These are phyloP conservation scores for Carex kokanica DNA, from an alignment of 176 grass and related monocot genomes.

Conservation along the genomic window DNA sequence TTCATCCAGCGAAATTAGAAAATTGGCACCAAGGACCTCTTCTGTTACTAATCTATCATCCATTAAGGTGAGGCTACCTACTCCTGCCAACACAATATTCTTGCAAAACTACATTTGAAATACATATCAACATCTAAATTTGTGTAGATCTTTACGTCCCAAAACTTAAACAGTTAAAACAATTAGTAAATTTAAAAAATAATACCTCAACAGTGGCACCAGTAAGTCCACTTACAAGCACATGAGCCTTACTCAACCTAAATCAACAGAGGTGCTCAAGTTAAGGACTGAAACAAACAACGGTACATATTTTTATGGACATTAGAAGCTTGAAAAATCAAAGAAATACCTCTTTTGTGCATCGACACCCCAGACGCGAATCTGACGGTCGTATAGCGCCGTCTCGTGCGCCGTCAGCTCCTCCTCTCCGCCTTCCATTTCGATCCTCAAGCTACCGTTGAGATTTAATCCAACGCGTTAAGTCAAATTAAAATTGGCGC, in stretches of 20 bases:
- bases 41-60: slow-evolving; percentile 63
- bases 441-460: background rate
- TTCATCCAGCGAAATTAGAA: slow-evolving; percentile 74
- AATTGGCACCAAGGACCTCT: slow-evolving; percentile 67
- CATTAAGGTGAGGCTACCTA: slow-evolving; percentile 90
- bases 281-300: background rate
- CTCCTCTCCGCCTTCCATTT: slow-evolving; percentile 39
- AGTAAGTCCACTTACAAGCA: slow-evolving; percentile 77
- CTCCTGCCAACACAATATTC: slow-evolving; percentile 98
- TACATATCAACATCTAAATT: background rate
- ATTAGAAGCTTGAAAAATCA: background rate
- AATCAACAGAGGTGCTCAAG: background rate
- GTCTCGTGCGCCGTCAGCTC: slow-evolving; percentile 91
- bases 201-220: slow-evolving; percentile 73
- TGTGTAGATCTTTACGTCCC: background rate
- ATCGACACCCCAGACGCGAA: slow-evolving; percentile 94
- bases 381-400: slow-evolving; percentile 95
- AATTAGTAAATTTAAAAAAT: background rate
- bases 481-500: background rate
- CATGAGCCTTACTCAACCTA: slow-evolving; percentile 83
- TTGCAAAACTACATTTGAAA: slow-evolving; percentile 78
- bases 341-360: slow-evolving; percentile 80
- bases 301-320: background rate
- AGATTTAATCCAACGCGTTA: background rate
- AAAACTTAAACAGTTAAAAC: background rate